Percentiles rank a stretch among this genome's conserved stretches.
Evolutionary conservation across 1,284 basidiomycete genomes (phyloP).

Genomic region (Ustilago sp.): DNA sequence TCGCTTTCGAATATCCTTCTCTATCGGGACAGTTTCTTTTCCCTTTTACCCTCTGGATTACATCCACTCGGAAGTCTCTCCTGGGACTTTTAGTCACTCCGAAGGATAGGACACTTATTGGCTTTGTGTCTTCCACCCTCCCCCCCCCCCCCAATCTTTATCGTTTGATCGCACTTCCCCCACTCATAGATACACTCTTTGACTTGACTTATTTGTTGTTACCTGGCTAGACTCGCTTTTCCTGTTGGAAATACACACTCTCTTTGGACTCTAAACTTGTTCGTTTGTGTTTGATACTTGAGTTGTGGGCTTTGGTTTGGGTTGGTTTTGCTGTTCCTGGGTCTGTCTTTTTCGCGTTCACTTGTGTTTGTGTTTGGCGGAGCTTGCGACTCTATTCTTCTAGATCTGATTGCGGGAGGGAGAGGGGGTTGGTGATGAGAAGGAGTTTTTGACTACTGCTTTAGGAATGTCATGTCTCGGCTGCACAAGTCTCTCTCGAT

Average conservation of each 20-base stretch:
- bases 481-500: too few relatives aligned
- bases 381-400: too few relatives aligned
- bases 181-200: slow-evolving; percentile 11
- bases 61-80: not conserved
- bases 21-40: not conserved
- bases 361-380: too few relatives aligned
- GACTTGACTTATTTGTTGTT: slow-evolving; percentile 9
- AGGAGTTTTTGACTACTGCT: too few relatives aligned
- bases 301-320: not conserved
- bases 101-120: not conserved
- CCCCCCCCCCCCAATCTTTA: not conserved
- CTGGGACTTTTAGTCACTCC: not conserved
- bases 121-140: not conserved
- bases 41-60: not conserved
- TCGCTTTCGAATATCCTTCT: not conserved
- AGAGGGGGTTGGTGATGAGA: too few relatives aligned
- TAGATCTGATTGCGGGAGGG: too few relatives aligned
- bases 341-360: too few relatives aligned
- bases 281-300: slow-evolving; percentile 8
- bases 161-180: not conserved
- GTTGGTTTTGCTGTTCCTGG: not conserved
- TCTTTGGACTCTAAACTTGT: slow-evolving; percentile 7
- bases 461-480: too few relatives aligned
- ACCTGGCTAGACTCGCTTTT: slow-evolving; percentile 21
- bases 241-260: slow-evolving; percentile 19